A percentile compares a stretch with the other conserved stretches of the same genome.
These are phyloP conservation scores for Venturia pyrina DNA, from an alignment of 2,329 filamentous ascomycete genomes.

Conservation along the genomic window DNA sequence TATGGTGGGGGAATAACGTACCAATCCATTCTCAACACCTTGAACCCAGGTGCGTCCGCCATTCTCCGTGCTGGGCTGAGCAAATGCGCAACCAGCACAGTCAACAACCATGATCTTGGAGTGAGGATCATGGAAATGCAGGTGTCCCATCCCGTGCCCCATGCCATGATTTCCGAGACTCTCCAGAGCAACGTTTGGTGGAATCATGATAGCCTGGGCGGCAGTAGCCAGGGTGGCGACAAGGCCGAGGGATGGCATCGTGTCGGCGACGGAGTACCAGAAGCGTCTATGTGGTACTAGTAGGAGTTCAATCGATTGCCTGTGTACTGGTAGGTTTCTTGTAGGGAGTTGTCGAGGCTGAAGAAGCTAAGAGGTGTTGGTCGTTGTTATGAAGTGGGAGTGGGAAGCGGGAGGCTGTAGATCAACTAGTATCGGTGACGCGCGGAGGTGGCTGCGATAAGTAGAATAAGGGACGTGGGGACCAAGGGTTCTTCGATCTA, in stretches of 20 bases:
- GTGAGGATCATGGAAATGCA: constrained; percentile 24
- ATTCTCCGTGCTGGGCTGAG: constrained; percentile 17
- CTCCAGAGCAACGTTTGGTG: constrained; percentile 21
- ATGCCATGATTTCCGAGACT: constrained; percentile 20
- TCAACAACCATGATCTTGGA: constrained; percentile 24
- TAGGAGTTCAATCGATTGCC: not conserved
- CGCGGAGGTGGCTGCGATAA: not conserved
- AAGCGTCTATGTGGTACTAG: not conserved
- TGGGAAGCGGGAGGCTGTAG: not conserved
- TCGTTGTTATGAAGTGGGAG: not conserved
- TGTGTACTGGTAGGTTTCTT: not conserved
- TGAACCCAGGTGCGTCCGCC: constrained; percentile 23
- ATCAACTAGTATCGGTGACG: not conserved
- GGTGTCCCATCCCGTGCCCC: constrained; percentile 19
- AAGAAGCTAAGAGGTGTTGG: not conserved
- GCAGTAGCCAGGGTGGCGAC: constrained; percentile 26
- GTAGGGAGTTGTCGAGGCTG: not conserved
- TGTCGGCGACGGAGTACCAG: not conserved
- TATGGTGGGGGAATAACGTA: constrained; percentile 13
- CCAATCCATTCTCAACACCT: constrained; percentile 25
- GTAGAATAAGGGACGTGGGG: too few relatives aligned
- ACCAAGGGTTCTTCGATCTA: not conserved
- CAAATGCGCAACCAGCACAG: constrained; percentile 25
- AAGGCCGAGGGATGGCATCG: constrained; percentile 19
- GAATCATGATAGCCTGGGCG: constrained; percentile 24